Base-by-base conservation (phyloP, 805 yeast genomes). In the Saccharomycopsis sp. region DNA sequence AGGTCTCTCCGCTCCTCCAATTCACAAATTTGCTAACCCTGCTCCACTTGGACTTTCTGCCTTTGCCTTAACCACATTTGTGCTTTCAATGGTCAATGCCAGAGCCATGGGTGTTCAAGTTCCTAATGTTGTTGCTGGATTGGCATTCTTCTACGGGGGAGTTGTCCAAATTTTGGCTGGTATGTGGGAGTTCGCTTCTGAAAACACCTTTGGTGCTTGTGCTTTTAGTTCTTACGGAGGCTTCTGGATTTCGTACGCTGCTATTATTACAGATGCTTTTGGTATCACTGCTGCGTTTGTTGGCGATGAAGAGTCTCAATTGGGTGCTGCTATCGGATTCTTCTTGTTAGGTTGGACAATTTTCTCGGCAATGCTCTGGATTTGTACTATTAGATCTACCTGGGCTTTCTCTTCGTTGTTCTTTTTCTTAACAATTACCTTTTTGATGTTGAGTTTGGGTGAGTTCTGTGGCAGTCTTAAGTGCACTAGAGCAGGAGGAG, bases 231-330 rank as follows among this genome's bases (percentile, higher is more conserved):
- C 85, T 2, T 84, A 75, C 64, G 91, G 91, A 55, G 86, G 85
- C 2, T 86, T 85, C 69, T 86, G 91, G 91, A 67, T 85, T 65
- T 72, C 85, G 22, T 86, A 72, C 65, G 86, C 81, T 35, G 85
- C 89, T 1, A 77, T 86, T 52, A 70, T 78, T 62, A 73, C 85
- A 47, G 77, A 78, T 14, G 78, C 82, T 66, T 86, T 86, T 69
- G 87, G 87, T 35, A 82, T 86, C 58, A 70, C 69, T 25, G 72
- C 70, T 2, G 84, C 90, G 15, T 85, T 84, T 64, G 68, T 66
- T 2, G 56, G 22, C 8, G 38, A 29, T 29, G 72, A 63, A 2
- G 77, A 69, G 44, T 67, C 64, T 15, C 73, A 74, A 55, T 69
- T 79, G 23, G 69, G 65, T 8, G 73, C 78, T 63, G 88, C 86